phyloP scores from a whole-genome alignment of 176 grass and related monocot species.

The Tillandsia leiboldiana region DNA sequence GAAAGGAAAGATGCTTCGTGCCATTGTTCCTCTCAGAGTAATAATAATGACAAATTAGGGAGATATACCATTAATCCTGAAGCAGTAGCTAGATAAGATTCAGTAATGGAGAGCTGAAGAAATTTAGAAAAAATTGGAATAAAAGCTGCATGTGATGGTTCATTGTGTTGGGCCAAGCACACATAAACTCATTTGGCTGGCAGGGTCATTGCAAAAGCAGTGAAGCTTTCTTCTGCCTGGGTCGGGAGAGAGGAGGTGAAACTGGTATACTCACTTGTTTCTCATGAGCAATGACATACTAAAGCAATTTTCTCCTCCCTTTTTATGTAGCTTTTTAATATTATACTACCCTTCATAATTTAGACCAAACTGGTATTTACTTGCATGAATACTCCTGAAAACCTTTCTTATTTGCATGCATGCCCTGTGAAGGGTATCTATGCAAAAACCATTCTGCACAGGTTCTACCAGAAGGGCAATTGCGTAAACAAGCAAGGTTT shows the following conservation, averaged over 20 bases:
- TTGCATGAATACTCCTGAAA: too few species aligned
- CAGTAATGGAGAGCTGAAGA: conserved; percentile 1
- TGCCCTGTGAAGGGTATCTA: too few species aligned
- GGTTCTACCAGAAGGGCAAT: too few species aligned
- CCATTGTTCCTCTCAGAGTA: conserved; percentile 30
- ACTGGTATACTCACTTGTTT: not conserved
- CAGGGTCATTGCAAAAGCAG: not conserved
- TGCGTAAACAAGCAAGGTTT: too few species aligned
- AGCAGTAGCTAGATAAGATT: conserved; percentile 22
- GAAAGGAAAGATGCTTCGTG: conserved; percentile 30
- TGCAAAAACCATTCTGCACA: too few species aligned
- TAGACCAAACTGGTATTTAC: not conserved
- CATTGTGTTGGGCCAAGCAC: not conserved
- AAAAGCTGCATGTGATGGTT: conserved; percentile 5
- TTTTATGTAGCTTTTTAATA: not conserved
- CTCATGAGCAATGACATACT: not conserved
- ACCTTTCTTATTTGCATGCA: too few species aligned
- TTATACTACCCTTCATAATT: not conserved
- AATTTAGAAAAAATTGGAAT: not conserved
- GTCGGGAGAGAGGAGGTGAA: not conserved
- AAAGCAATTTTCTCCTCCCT: conserved; percentile 1
- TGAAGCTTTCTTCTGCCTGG: not conserved
- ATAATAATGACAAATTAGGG: conserved; percentile 40
- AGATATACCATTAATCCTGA: conserved; percentile 38
- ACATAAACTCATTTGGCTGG: not conserved